Percentiles rank a stretch among this genome's conserved stretches.
Conservation (phyloP, 257 asterid species). For the Prunella vulgaris region DNA sequence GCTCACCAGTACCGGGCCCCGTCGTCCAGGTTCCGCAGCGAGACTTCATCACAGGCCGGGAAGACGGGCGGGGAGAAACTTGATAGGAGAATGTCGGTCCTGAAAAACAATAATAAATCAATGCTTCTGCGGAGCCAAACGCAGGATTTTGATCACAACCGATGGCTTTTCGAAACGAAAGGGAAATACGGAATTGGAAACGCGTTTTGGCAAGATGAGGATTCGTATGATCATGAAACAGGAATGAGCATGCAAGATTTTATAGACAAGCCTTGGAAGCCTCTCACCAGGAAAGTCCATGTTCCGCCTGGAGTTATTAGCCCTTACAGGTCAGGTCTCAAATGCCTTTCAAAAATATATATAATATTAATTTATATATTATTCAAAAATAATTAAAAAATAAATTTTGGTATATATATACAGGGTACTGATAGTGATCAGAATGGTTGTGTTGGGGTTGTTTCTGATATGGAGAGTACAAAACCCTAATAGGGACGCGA, state of each 20-base stretch:
- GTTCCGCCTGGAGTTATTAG: slow-evolving; percentile 69
- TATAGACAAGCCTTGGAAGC: slow-evolving; percentile 97
- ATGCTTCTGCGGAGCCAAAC: slow-evolving; percentile 88
- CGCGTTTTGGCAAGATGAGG: slow-evolving; percentile 87
- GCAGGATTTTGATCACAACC: slow-evolving; percentile 87
- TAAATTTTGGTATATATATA: no score
- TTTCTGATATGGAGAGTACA: slow-evolving; percentile 69
- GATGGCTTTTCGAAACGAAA: slow-evolving; percentile 87
- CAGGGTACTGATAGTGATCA: slow-evolving; percentile 69
- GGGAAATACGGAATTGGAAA: slow-evolving; percentile 95
- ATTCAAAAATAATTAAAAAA: no score
- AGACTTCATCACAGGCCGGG: slow-evolving; percentile 36
- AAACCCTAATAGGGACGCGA: slow-evolving; percentile 78
- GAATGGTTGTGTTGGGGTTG: slow-evolving; percentile 45
- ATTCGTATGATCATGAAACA: slow-evolving; percentile 60
- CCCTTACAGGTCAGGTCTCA: slow-evolving; percentile 67
- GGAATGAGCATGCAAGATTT: slow-evolving; percentile 95
- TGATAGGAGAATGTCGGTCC: slow-evolving; percentile 66
- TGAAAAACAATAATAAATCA: slow-evolving; percentile 58
- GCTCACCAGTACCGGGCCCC: slow-evolving; percentile 34
- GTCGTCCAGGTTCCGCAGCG: slow-evolving; percentile 47
- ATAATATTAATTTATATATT: no score
- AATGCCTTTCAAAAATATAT: no score
- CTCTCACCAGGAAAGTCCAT: slow-evolving; percentile 71
- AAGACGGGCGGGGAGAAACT: slow-evolving; percentile 29